Base-by-base conservation (phyloP, 2,329 filamentous ascomycete genomes). In the Sporothrix phasma region DNA sequence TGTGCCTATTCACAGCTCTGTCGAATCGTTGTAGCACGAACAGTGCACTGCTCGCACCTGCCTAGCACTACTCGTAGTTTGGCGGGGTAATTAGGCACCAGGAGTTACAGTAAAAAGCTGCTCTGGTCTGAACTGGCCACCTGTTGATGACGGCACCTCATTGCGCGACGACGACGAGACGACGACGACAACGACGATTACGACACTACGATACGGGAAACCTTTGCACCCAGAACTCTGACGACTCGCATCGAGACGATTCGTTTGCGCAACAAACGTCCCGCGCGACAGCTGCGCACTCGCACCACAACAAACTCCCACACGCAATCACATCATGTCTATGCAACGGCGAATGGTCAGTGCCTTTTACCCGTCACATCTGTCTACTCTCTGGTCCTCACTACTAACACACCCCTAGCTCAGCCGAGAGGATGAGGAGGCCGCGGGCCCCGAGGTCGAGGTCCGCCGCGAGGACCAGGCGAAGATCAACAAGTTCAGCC, bases 401-500 rank as follows among this genome's bases (percentile, higher is more conserved):
- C 37, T 24, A 39, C 31, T 10, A 19, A 39, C 37, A 51, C 39
- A 4, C 7, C 34, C 29, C 10, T 72, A 97, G 94, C 88, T 99
- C 69, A 91, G 90, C 53, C 95, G 91, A 74, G 93, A 96, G 74
- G 93, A 97, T 71, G 94, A 99, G 77, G 88, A 86, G 65, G 81
- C 86, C 22, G 82, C 81, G 61, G 83, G 85, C 67, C 89, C 94
- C 69, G 94, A 99, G 74, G 88, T 92, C 71, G 90, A 97, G 76
- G 94, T 99, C 65, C 89, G 94, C 66, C 89, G 92, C 72, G 92
- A 97, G 75, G 94, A 99, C 74, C 94, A 99, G 76, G 92, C 97
- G 79, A 96, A 94, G 78, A 99, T 99, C 84, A 99, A 99, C 78
- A 88, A 87, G 69, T 99, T 99, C 81, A 97, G 92, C 76, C 87